These are phyloP conservation scores for Dissoconium aciculare DNA, from an alignment of 2,329 filamentous ascomycete genomes.

Conservation along the genomic window DNA sequence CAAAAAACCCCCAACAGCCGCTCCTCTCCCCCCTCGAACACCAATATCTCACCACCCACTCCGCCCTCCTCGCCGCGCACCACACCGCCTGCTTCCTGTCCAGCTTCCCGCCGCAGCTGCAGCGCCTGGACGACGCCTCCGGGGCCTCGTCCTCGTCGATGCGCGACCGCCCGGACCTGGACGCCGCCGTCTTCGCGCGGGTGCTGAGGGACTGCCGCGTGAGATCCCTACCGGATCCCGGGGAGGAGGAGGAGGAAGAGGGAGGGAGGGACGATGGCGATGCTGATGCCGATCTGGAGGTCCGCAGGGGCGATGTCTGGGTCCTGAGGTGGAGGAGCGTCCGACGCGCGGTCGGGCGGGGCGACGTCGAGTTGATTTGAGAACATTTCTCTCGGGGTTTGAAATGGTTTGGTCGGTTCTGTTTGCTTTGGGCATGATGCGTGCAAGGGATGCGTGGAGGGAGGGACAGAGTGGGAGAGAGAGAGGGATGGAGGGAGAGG, in stretches of 20 bases:
- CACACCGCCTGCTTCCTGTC: conserved; percentile 74
- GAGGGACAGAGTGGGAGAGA: no score
- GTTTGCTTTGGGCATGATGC: no score
- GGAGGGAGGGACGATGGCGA: conserved; percentile 51
- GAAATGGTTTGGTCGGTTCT: no score
- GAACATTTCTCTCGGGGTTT: no score
- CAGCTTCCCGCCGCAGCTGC: conserved; percentile 63
- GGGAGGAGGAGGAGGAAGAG: conserved; percentile 32
- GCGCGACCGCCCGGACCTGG: conserved; percentile 74
- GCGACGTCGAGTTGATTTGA: conserved; percentile 51
- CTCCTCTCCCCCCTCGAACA: conserved; percentile 58
- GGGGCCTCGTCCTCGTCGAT: conserved; percentile 81
- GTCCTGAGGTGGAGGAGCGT: conserved; percentile 43
- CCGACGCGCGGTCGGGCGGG: conserved; percentile 54
- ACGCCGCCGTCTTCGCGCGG: conserved; percentile 72
- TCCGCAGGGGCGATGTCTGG: conserved; percentile 39
- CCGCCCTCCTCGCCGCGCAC: conserved; percentile 68
- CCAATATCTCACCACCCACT: conserved; percentile 71
- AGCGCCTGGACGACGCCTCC: conserved; percentile 77
- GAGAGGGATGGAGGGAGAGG: no score
- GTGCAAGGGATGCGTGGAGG: no score
- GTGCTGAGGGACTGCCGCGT: conserved; percentile 47
- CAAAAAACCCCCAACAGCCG: conserved; percentile 21
- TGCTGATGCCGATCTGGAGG: conserved; percentile 26
- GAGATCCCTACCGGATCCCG: conserved; percentile 40